Conservation (phyloP, 1,284 basidiomycete genomes). For the Schizophyllum amplum region DNA sequence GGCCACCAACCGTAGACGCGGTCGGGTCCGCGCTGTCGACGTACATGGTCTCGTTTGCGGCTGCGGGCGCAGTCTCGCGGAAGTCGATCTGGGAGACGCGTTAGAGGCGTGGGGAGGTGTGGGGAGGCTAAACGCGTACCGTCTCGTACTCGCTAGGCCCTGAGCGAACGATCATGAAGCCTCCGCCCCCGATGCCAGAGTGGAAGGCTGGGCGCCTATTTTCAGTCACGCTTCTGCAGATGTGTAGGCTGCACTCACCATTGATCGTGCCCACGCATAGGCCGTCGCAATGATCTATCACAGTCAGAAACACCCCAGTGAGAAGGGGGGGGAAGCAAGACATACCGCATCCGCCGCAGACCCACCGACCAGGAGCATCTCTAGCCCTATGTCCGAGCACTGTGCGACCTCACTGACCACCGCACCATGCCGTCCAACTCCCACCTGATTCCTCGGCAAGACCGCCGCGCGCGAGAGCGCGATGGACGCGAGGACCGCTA, state of each 20-base stretch:
- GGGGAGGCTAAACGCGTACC: constrained; percentile 4
- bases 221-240: neutral
- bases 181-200: constrained; percentile 20
- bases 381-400: constrained; percentile 35
- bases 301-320: neutral
- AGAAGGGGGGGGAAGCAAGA: neutral
- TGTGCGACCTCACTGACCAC: constrained; percentile 17
- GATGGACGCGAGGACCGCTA: neutral
- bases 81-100: constrained; percentile 37
- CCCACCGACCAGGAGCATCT: constrained; percentile 41
- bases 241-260: neutral
- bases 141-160: constrained; percentile 14
- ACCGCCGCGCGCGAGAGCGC: neutral
- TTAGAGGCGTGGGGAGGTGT: neutral
- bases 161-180: constrained; percentile 36
- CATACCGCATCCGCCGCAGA: constrained; percentile 48
- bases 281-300: constrained; percentile 33
- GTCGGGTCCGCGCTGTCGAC: constrained; percentile 14
- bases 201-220: constrained; percentile 17
- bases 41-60: constrained; percentile 41
- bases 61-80: constrained; percentile 40
- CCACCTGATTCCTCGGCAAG: neutral
- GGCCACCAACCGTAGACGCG: constrained; percentile 39
- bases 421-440: constrained; percentile 14
- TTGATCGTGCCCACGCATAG: constrained; percentile 38